Evolutionary conservation across 2,329 filamentous ascomycete genomes (phyloP).

Genomic region (Colletotrichum siamense): DNA sequence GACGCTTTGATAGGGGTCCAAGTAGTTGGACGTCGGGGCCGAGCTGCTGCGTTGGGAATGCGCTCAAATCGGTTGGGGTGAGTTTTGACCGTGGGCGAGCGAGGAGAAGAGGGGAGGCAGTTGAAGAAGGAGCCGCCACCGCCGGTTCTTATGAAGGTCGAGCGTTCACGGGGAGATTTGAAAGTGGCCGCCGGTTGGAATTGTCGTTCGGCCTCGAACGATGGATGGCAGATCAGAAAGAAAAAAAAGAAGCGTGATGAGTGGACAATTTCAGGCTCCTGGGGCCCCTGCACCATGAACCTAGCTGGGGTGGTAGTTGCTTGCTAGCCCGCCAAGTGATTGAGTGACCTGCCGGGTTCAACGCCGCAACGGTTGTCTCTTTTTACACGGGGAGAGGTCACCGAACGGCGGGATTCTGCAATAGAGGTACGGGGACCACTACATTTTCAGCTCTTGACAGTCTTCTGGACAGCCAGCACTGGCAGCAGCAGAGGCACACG

Average conservation of each 20-base stretch:
- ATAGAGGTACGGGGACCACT: not conserved
- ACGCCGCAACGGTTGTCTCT: not conserved
- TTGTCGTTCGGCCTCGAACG: conserved; percentile 16
- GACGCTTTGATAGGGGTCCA: not conserved
- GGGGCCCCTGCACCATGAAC: not conserved
- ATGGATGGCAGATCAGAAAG: conserved; percentile 6
- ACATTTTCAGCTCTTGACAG: not conserved
- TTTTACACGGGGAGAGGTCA: not conserved
- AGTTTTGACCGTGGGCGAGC: not conserved
- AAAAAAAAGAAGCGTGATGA: conserved; percentile 10
- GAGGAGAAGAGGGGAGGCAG: not conserved
- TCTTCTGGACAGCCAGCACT: not conserved
- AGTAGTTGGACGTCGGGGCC: not conserved
- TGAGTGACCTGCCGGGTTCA: not conserved
- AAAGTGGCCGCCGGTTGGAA: conserved; percentile 1
- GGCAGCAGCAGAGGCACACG: not conserved
- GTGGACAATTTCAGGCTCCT: conserved; percentile 4
- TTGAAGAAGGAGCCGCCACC: not conserved
- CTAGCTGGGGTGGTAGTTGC: not conserved
- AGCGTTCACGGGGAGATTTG: not conserved
- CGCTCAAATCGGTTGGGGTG: not conserved
- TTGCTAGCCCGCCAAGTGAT: not conserved
- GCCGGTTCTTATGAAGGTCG: not conserved
- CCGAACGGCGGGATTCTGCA: not conserved
- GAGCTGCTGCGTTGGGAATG: conserved; percentile 5